Evolutionary conservation across 306 rosid genomes (phyloP), one percentile per base, ranked within the genome.

Genomic region (Comarum palustre): DNA sequence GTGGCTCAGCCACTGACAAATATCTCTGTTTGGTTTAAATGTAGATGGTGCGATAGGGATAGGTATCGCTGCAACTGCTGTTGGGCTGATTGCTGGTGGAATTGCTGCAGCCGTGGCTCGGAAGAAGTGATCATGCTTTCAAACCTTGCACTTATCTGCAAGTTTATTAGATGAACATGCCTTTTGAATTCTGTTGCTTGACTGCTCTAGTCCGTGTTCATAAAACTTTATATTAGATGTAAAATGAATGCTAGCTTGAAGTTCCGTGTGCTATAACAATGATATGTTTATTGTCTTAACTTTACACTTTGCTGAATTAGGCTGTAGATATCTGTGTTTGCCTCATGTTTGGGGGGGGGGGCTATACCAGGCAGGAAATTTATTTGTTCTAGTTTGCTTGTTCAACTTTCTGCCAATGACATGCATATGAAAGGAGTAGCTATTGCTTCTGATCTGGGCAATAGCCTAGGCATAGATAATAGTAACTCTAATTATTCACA

Each of bases 41-140:
- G 79, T 84, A 93, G 98, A 93, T 78, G 98, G 98, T 46, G 87
- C 86, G 48, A 90, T 93, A 77, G 98, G 98, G 81, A 86, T 93
- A 52, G 97, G 98, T 82, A 93, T 93, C 74, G 85, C 96, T 13
- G 93, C 98, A 17, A 87, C 93, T 46, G 97, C 93, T 39, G 87
- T 87, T 42, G 98, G 96, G 69, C 86, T 93, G 75, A 4, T 89
- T 64, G 96, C 87, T 61, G 96, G 96, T 67, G 96, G 97, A 34
- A 80, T 93, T 86, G 98, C 96, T 34, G 92, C 98, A 1, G 96
- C 98, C 19, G 83, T 90, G 69, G 81, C 90, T 73, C 81, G 94
- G 77, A 93, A 77, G 83, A 80, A 77, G 77, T 86, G 84, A 91
- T 39, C 41, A 39, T 39, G 43, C 43, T 39, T 9, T 66, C 13